A percentile compares a stretch with the other conserved stretches of the same genome.
phyloP scores from a whole-genome alignment of 2,329 filamentous ascomycete genomes.

The Penicillium sp. region DNA sequence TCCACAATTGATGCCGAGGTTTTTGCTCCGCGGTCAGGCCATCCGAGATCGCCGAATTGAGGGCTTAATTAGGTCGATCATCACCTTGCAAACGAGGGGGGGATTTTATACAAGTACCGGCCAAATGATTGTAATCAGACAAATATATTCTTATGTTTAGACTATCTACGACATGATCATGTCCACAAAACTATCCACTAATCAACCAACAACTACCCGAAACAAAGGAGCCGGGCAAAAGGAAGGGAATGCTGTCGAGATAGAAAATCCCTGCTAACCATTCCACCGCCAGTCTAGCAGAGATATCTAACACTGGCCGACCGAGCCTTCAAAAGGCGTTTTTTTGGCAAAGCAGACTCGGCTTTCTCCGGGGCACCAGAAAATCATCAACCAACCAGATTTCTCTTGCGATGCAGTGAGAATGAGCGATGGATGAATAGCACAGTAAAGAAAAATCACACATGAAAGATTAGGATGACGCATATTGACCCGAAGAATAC shows the following conservation, averaged over 20 bases:
- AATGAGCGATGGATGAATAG: background rate
- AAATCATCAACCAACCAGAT: background rate
- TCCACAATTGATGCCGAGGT: constrained; percentile 20
- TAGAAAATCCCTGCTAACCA: background rate
- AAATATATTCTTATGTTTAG: constrained; percentile 14
- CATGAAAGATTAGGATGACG: constrained; percentile 4
- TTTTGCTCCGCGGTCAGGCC: constrained; percentile 26
- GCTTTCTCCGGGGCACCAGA: constrained; percentile 4
- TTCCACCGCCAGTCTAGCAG: constrained; percentile 2
- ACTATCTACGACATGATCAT: constrained; percentile 1
- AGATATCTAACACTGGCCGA: background rate
- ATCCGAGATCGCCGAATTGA: constrained; percentile 23
- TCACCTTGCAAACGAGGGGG: background rate
- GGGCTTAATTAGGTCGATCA: constrained; percentile 9
- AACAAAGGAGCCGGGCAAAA: background rate
- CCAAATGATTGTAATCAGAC: background rate
- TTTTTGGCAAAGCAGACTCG: background rate
- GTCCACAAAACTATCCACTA: background rate
- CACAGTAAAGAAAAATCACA: background rate
- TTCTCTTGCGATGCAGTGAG: background rate
- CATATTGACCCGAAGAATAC: constrained; percentile 1
- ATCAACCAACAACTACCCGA: background rate
- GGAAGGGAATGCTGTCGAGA: background rate
- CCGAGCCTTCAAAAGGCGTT: background rate
- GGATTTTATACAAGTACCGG: background rate